These are phyloP conservation scores for Pseudogymnoascus sp. DNA, from an alignment of 2,329 filamentous ascomycete genomes.

Conservation along the genomic window DNA sequence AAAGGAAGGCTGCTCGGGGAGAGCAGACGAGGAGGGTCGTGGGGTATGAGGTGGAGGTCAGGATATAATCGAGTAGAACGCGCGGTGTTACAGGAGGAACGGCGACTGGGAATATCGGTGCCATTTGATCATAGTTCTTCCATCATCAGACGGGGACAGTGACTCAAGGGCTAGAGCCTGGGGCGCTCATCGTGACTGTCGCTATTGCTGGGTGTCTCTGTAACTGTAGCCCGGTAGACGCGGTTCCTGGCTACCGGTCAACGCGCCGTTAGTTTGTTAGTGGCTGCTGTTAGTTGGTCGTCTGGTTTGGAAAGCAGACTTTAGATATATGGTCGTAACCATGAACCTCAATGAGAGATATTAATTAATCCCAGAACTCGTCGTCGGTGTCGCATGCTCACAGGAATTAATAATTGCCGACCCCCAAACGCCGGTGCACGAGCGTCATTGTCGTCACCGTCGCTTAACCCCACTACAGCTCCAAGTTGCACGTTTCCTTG, in stretches of 20 bases:
- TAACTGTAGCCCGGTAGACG: neutral
- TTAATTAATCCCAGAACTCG: neutral
- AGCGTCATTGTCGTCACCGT: constrained; percentile 12
- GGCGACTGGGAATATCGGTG: constrained; percentile 33
- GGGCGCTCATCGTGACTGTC: neutral
- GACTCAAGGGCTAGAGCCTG: neutral
- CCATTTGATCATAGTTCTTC: constrained; percentile 14
- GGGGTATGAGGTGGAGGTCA: constrained; percentile 48
- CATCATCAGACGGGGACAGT: neutral
- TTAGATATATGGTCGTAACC: neutral
- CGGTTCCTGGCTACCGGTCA: neutral
- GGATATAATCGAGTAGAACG: constrained; percentile 58
- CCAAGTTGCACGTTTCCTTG: constrained; percentile 3
- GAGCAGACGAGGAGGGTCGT: constrained; percentile 68
- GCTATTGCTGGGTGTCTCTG: neutral
- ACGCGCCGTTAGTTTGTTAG: neutral
- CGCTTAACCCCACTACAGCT: constrained; percentile 27
- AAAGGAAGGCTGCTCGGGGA: constrained; percentile 57
- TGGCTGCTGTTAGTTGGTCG: neutral
- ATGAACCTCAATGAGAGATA: neutral
- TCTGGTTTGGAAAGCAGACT: neutral
- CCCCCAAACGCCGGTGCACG: neutral
- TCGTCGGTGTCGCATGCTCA: neutral
- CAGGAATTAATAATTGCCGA: neutral
- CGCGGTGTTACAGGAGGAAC: constrained; percentile 39